Percentiles rank a stretch among this genome's conserved stretches.
phyloP scores from a whole-genome alignment of 148 eudicot species.

The Rhododendron ferrugineum region DNA sequence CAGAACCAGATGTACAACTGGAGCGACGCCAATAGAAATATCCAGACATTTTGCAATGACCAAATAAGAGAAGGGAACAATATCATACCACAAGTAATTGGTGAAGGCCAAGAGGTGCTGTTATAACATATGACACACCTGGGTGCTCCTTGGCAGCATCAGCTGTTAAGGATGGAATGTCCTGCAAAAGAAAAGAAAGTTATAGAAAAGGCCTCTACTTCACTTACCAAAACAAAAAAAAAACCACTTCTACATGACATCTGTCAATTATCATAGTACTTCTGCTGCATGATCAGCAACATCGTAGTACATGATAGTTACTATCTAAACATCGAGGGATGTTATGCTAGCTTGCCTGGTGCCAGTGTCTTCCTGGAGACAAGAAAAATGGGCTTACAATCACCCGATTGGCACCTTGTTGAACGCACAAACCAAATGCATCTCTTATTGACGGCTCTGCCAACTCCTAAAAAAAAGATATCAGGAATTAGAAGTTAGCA shows the following conservation, averaged over 20 bases:
- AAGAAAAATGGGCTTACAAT: conserved; percentile 94
- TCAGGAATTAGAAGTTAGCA: background rate
- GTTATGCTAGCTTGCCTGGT: conserved; percentile 42
- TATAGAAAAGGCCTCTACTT: background rate
- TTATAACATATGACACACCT: conserved; percentile 67
- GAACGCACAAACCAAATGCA: conserved; percentile 73
- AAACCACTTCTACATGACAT: background rate
- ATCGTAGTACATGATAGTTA: background rate
- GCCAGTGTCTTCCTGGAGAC: conserved; percentile 91
- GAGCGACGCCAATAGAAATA: background rate
- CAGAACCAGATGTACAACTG: background rate
- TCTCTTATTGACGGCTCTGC: conserved; percentile 90
- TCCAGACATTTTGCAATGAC: background rate
- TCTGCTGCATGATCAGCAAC: background rate
- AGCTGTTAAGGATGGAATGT: conserved; percentile 85
- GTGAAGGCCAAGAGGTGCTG: conserved; percentile 97
- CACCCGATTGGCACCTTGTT: conserved; percentile 77
- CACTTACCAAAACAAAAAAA: background rate
- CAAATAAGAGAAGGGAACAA: background rate
- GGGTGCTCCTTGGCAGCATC: conserved; percentile 88
- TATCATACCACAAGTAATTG: conserved; percentile 68
- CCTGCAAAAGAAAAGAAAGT: conserved; percentile 36
- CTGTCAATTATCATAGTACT: background rate
- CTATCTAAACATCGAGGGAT: background rate
- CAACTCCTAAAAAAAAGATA: conserved; percentile 52